Conservation (phyloP, 2,329 filamentous ascomycete species). For the Calonectria naviculata region DNA sequence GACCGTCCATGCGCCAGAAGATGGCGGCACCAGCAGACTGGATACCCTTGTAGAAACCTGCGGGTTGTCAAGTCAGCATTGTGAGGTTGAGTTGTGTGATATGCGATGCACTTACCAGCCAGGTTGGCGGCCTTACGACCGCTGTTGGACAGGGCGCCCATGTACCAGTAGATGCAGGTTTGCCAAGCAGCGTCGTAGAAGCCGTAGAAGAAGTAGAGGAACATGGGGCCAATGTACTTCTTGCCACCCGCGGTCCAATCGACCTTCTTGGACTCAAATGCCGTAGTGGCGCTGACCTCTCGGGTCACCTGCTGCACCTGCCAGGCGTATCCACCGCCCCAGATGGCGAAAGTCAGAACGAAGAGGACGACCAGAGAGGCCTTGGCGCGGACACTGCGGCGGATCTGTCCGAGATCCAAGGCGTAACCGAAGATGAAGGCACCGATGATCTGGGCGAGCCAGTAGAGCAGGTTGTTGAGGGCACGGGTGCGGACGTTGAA, state of each 20-base stretch:
- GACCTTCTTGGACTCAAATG: conserved; percentile 43
- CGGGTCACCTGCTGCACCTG: conserved; percentile 64
- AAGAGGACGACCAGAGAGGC: conserved; percentile 59
- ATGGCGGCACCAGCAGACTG: conserved; percentile 42
- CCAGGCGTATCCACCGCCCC: conserved; percentile 73
- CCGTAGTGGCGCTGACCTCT: conserved; percentile 54
- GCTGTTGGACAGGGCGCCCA: conserved; percentile 92
- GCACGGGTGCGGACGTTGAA: conserved; percentile 68
- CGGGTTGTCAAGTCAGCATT: conserved; percentile 3
- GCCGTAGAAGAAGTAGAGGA: conserved; percentile 78
- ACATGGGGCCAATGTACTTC: conserved; percentile 70
- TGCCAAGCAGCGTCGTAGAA: conserved; percentile 77
- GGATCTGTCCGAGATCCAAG: conserved; percentile 56
- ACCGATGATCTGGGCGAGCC: conserved; percentile 67
- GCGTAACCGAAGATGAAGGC: conserved; percentile 58
- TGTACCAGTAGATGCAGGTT: conserved; percentile 64
- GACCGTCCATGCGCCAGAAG: conserved; percentile 41
- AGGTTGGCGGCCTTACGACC: conserved; percentile 90
- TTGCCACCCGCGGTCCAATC: conserved; percentile 57
- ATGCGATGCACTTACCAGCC: conserved; percentile 47
- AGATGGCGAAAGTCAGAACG: conserved; percentile 62
- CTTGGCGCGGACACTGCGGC: conserved; percentile 57
- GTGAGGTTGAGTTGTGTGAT: not conserved
- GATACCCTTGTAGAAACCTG: conserved; percentile 80
- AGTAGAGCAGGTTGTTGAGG: conserved; percentile 65